These are phyloP conservation scores for Lachnellula cervina DNA, from an alignment of 2,329 filamentous ascomycete genomes.

Conservation along the genomic window DNA sequence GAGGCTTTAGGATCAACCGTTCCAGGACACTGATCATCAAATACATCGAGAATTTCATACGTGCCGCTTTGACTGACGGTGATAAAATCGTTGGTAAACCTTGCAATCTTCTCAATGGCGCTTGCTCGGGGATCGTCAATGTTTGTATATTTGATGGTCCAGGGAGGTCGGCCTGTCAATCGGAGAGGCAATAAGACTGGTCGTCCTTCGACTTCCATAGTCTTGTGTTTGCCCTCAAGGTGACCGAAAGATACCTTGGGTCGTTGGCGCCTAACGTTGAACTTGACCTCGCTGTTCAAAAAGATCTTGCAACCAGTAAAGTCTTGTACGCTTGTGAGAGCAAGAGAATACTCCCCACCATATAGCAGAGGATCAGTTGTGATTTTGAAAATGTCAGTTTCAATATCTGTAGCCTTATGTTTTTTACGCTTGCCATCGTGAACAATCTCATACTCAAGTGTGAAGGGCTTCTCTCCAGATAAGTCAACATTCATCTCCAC, in stretches of 20 bases:
- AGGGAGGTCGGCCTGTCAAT: slow-evolving; percentile 80
- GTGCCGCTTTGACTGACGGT: slow-evolving; percentile 62
- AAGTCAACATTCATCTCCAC: slow-evolving; percentile 71
- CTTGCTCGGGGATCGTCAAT: slow-evolving; percentile 45
- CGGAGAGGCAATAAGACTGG: slow-evolving; percentile 73
- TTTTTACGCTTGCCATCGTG: slow-evolving; percentile 81
- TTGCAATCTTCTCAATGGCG: slow-evolving; percentile 41
- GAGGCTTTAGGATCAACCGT: slow-evolving; percentile 69
- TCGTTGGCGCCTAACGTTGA: slow-evolving; percentile 81
- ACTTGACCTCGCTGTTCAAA: slow-evolving; percentile 77
- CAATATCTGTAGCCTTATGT: slow-evolving; percentile 59
- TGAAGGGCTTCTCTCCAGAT: slow-evolving; percentile 80
- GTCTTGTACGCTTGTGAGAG: slow-evolving; percentile 82
- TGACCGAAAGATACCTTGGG: slow-evolving; percentile 82
- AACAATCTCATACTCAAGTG: slow-evolving; percentile 85
- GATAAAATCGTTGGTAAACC: slow-evolving; percentile 63
- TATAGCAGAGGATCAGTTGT: slow-evolving; percentile 68
- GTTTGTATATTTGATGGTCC: slow-evolving; percentile 74
- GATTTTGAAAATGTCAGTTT: slow-evolving; percentile 61
- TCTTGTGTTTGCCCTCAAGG: slow-evolving; percentile 71
- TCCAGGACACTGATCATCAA: slow-evolving; percentile 77
- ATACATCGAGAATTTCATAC: slow-evolving; percentile 75
- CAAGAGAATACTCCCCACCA: slow-evolving; percentile 86
- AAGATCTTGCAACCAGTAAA: slow-evolving; percentile 80
- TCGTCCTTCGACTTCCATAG: slow-evolving; percentile 72